Evolutionary conservation across 257 asterid genomes (phyloP), one percentile per base, ranked within the genome.

Genomic region (Gynochthodes officinalis): DNA sequence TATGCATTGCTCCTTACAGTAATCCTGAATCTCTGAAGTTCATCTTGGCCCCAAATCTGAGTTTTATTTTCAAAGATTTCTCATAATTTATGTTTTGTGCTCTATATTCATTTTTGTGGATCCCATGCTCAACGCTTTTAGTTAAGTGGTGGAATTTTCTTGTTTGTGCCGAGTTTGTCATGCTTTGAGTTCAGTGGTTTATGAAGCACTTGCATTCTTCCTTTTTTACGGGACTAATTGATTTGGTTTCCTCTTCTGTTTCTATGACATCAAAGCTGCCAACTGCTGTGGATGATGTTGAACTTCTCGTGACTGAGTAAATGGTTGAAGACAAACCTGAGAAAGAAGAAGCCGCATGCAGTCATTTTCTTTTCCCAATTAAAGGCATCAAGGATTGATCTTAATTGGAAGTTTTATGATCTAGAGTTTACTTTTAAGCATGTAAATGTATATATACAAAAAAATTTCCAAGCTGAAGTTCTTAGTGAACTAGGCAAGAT

Each of bases 291-390:
- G 82, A 84, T 72, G 88, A 86, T 35, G 79, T 84, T 75, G 86
- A 82, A 0, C 71, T 90, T 87, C 89, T 85, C 44, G 35, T 78
- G 35, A 81, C 89, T 2, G 89, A 85, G 75, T 88, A 88, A 83
- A 55, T 61, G 77, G 68, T 63, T 63, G 50, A 63, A 63, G 68
- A 63, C 18, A 3, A 30, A 32, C 19, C 59, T 35, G 53, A 35
- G 25, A 37, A 61, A 52, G 64, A 60, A 61, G 48, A 27, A 32
- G 39, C 49, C 32, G 70, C 63, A 35, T 68, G 62, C 54, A 39
- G 25, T 49, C 61, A 11, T 61, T 61, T 33, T 35, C 63, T 27
- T 64, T 75, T 32, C n/a, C 46, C 70, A 14, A n/a, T 69, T n/a
- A 2, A 69, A 61, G 71, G 63, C 65, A 39, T 62, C 67, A 46